Percentiles rank a stretch among this genome's conserved stretches.
Evolutionary conservation across 257 asterid genomes (phyloP).

Genomic region (Ehretia macrophylla): DNA sequence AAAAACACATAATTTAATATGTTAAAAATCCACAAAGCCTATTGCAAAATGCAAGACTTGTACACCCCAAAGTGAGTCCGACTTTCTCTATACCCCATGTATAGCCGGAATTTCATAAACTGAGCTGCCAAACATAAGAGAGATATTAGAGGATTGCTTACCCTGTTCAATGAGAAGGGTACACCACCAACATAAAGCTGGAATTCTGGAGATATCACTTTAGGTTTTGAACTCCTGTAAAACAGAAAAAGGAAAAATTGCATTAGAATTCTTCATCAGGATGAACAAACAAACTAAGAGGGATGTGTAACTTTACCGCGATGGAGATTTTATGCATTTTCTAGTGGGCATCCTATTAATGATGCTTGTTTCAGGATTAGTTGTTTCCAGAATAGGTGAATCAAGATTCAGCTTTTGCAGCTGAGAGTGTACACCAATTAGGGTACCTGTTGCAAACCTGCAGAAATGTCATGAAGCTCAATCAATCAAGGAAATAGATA

Average conservation of each 20-base stretch:
- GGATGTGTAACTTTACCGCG: not conserved
- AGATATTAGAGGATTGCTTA: slow-evolving; percentile 7
- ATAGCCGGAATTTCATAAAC: no score
- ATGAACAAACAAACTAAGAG: not conserved
- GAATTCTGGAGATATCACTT: slow-evolving; percentile 29
- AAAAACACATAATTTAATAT: not conserved
- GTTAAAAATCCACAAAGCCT: not conserved
- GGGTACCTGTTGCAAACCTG: no score
- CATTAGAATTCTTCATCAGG: not conserved
- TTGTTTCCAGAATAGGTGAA: no score
- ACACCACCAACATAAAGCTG: slow-evolving; percentile 50
- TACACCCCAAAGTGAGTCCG: no score
- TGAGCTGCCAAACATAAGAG: no score
- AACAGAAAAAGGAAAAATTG: not conserved
- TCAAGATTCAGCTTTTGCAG: no score
- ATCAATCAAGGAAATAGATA: no score
- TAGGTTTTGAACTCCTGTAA: slow-evolving; percentile 47
- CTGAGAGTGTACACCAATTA: no score
- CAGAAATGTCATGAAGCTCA: no score
- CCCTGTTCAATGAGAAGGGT: slow-evolving; percentile 46
- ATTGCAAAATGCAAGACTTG: no score
- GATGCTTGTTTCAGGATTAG: no score
- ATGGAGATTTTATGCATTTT: not conserved
- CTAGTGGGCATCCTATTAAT: not conserved
- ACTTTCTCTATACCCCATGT: no score